Conservation (phyloP, 1,284 basidiomycete species). For the Leccinum pachyderme region DNA sequence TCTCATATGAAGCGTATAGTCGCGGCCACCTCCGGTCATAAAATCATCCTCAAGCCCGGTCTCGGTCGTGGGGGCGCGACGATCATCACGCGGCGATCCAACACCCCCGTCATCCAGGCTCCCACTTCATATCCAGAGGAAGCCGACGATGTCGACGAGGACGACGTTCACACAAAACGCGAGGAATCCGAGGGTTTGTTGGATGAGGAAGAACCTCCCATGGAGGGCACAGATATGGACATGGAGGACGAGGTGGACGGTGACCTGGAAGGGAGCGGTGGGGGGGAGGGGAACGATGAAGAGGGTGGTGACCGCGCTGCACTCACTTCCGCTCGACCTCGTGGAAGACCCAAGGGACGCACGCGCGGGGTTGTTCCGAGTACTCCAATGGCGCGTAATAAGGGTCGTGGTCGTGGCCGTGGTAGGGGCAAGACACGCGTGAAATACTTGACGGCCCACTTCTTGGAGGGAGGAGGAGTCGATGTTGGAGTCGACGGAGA, state of each 20-base stretch:
- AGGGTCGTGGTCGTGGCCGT: conserved; percentile 42
- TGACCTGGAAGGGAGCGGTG: conserved; percentile 24
- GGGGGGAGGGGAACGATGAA: conserved; percentile 22
- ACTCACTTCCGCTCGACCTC: conserved; percentile 20
- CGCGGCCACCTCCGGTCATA: conserved; percentile 29
- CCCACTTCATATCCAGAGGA: conserved; percentile 29
- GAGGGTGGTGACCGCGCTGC: conserved; percentile 27
- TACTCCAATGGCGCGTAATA: conserved; percentile 30
- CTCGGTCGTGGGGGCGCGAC: conserved; percentile 32
- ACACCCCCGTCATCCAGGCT: conserved; percentile 23
- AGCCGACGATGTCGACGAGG: conserved; percentile 22
- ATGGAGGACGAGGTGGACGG: conserved; percentile 34
- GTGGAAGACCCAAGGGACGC: conserved; percentile 37
- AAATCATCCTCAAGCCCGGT: conserved; percentile 55
- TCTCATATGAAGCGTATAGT: conserved; percentile 23
- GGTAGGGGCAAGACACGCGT: conserved; percentile 37
- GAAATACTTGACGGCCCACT: conserved; percentile 41
- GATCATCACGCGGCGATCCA: conserved; percentile 33
- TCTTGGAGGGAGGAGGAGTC: conserved; percentile 46
- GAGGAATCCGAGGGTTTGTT: conserved; percentile 35
- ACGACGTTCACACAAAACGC: conserved; percentile 28
- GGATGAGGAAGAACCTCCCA: conserved; percentile 33
- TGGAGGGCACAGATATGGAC: conserved; percentile 34
- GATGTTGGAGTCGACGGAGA: conserved; percentile 51
- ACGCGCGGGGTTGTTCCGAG: conserved; percentile 23